Base-by-base conservation (phyloP, 257 asterid genomes). In the Solanum sparsipilum region DNA sequence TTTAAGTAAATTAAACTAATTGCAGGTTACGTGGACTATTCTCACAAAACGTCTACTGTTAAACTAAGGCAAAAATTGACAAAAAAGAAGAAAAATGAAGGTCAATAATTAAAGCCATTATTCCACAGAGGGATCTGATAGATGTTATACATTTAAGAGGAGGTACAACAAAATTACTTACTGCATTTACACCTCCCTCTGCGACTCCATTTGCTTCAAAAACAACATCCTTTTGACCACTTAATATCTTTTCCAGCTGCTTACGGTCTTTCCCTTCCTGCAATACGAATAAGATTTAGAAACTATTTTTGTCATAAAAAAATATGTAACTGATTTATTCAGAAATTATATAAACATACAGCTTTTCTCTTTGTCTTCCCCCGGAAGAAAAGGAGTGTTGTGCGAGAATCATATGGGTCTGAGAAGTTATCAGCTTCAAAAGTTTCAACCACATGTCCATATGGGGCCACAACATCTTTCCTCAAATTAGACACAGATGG, bases 401-500 rank as follows among this genome's bases (percentile, higher is more conserved):
- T 88, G 65, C 98, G 98, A 87, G 97, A 92, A 70, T 89, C 91
- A 10, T 88, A 96, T 6, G 98, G 96, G 90, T 94, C 93, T 46
- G 92, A 86, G 39, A 20, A 78, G 67, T 94, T 89, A 35, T 95
- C 98, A 56, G 78, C 88, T 29, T 46, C 48, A 84, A 91, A 96
- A 15, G 99, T 88, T 60, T 94, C 95, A 13, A 96, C 93, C 93
- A 96, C 92, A 87, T 96, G 98, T 7, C 92, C 95, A 56, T 96
- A 96, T 23, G 99, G 99, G 60, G 98, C 99, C 84, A 97, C 99
- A 35, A 95, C 92, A 87, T 96, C 99, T 93, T 96, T 96, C 34
- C 94, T 91, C 35, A 96, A 92, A 87, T 94, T 93, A 86, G 98
- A 92, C 76, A 94, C 82, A 90, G 73, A 58, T 68, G 91, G 90